Evolutionary conservation across 306 rosid genomes (phyloP).

Genomic region (Crotalaria pallida): DNA sequence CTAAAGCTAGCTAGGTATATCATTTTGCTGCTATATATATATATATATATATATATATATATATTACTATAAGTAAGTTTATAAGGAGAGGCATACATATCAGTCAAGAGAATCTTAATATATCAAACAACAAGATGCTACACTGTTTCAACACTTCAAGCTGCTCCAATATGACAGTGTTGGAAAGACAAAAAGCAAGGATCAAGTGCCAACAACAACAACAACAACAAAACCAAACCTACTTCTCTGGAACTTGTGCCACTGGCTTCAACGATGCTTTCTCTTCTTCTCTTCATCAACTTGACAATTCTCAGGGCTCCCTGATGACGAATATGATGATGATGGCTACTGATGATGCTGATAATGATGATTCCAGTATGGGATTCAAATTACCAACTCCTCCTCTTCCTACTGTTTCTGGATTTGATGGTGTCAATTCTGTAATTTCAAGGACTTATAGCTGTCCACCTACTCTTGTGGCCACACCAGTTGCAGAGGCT

Average conservation of each 20-base stretch:
- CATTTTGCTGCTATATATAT: too few relatives aligned
- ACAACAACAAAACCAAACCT: not conserved
- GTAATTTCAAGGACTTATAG: conserved; percentile 52
- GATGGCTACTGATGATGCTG: too few relatives aligned
- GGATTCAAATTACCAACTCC: not conserved
- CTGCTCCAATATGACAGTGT: conserved; percentile 36
- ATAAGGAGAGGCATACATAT: too few relatives aligned
- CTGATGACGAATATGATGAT: too few relatives aligned
- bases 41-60: too few relatives aligned
- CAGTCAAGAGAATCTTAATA: too few relatives aligned
- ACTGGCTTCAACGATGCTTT: conserved; percentile 28
- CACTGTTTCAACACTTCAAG: conserved; percentile 34
- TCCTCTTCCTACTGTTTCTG: too few relatives aligned
- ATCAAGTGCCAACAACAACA: conserved; percentile 35
- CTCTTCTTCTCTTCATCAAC: conserved; percentile 4
- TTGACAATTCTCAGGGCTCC: not conserved
- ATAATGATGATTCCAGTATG: conserved; percentile 33
- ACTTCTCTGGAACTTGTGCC: conserved; percentile 35
- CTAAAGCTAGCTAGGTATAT: too few relatives aligned
- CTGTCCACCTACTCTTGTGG: conserved; percentile 37
- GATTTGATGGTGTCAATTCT: conserved; percentile 32
- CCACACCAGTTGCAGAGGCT: not conserved
- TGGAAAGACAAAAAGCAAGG: conserved; percentile 40
- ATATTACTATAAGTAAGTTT: too few relatives aligned
- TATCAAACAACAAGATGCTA: conserved; percentile 28